These are phyloP conservation scores for sunflower (Helianthus annuus) DNA, from an alignment of 129 eudicot genomes.

Conservation along the genomic window HanXRQr2.0-SUNRISE NC_035433.2:134663181-134663680, in stretches of 20 bases:
- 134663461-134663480: constrained; percentile 39
- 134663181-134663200: constrained; percentile 22
- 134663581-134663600: too few relatives aligned
- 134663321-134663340: constrained; percentile 21
- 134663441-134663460: constrained; percentile 44
- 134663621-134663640: too few relatives aligned
- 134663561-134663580: too few relatives aligned
- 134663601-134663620: too few relatives aligned
- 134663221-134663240: too few relatives aligned
- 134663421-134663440: constrained; percentile 55
- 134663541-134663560: too few relatives aligned
- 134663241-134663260: too few relatives aligned
- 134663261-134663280: constrained; percentile 18
- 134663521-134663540: too few relatives aligned
- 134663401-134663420: constrained; percentile 35
- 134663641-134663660: too few relatives aligned
- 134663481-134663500: constrained; percentile 36
- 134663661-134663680: too few relatives aligned
- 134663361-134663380: constrained; percentile 21
- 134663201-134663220: too few relatives aligned
- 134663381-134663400: constrained; percentile 23
- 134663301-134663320: constrained; percentile 24
- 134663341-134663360: constrained; percentile 4
- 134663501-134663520: constrained; percentile 10
- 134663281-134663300: constrained; percentile 17